Conservation (phyloP, 768 basidiomycete genomes). For the Kondoa subrosea region DNA sequence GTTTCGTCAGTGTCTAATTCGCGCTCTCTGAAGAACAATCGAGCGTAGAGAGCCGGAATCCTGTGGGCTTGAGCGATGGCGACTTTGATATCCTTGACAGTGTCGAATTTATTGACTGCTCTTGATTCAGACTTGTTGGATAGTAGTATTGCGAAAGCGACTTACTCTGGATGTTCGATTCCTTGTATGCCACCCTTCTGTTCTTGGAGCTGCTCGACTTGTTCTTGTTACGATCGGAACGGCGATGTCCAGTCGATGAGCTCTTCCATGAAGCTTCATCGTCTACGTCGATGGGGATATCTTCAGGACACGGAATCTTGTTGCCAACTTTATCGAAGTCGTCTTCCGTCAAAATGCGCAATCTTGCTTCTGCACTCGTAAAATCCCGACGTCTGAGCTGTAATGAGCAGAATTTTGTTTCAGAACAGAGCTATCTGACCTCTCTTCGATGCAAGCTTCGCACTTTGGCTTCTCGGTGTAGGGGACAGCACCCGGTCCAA, state of each 20-base stretch:
- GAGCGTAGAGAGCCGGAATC: slow-evolving; percentile 61
- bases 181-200: slow-evolving; percentile 36
- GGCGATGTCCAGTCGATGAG: not conserved
- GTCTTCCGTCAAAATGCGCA: not conserved
- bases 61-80: slow-evolving; percentile 43
- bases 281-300: not conserved
- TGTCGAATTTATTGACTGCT: slow-evolving; percentile 47
- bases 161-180: not conserved
- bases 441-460: not conserved
- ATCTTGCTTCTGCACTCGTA: not conserved
- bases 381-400: not conserved
- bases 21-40: slow-evolving; percentile 45
- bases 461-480: not conserved
- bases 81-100: slow-evolving; percentile 44
- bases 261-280: not conserved
- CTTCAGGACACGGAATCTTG: not conserved
- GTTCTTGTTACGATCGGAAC: not conserved
- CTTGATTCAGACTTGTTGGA: not conserved
- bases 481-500: not conserved
- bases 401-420: not conserved
- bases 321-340: not conserved
- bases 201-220: slow-evolving; percentile 36
- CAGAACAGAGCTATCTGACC: not conserved
- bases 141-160: not conserved
- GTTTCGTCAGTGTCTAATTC: slow-evolving; percentile 52